Conservation (phyloP, 148 eudicot species). For the Vaccinium corymbosum region DNA sequence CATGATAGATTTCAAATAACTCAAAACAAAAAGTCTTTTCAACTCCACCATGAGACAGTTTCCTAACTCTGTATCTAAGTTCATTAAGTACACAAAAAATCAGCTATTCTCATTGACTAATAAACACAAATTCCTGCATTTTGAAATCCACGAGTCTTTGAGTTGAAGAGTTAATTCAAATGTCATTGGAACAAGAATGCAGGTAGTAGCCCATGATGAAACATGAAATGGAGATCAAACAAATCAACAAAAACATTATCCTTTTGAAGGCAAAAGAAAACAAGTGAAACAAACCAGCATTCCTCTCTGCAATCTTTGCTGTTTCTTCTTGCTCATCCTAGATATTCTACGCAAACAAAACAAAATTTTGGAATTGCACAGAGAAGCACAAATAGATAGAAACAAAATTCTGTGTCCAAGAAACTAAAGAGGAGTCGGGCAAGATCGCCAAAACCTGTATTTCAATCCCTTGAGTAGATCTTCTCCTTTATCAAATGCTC, state of each 20-base stretch:
- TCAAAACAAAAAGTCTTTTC: not conserved
- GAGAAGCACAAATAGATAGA: not conserved
- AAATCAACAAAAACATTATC: not conserved
- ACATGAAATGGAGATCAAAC: not conserved
- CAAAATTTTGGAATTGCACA: not conserved
- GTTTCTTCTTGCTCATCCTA: conserved; percentile 63
- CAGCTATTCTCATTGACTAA: too few relatives aligned
- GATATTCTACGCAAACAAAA: conserved; percentile 46
- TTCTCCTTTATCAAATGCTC: conserved; percentile 47
- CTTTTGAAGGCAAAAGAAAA: not conserved
- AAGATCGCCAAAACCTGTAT: conserved; percentile 36
- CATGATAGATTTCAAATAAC: not conserved
- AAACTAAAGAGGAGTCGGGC: not conserved
- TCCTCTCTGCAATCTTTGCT: conserved; percentile 49
- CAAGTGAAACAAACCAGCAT: conserved; percentile 49
- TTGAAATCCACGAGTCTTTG: too few relatives aligned
- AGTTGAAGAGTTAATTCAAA: not conserved
- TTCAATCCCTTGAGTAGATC: conserved; percentile 58
- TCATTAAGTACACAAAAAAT: not conserved
- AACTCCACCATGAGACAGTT: not conserved
- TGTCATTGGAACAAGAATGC: not conserved
- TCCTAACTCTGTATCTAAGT: not conserved
- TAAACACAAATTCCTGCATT: too few relatives aligned
- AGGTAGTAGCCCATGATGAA: not conserved
- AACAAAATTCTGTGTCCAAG: not conserved